Evolutionary conservation across 352 stramenopile species (phyloP), one percentile per base, ranked within the genome.

Genomic region (Globisporangium okanoganense): DNA sequence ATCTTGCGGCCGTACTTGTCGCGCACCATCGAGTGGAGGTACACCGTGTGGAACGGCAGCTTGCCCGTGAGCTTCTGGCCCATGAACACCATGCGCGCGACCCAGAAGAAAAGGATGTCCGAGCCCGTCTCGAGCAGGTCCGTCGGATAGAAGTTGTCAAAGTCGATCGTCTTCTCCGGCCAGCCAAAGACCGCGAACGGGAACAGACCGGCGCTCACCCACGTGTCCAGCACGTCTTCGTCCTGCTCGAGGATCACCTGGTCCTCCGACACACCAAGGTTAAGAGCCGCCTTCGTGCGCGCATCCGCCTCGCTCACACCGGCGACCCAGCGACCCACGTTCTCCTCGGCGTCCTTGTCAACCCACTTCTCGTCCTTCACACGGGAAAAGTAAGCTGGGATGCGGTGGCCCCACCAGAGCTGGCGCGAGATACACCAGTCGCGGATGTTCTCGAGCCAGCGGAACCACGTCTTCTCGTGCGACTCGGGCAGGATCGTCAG

Each of bases 91-190:
- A 99, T 99, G 62, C 97, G 91, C 31, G 96, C 97, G 44, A 99
- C 97, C 98, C 98, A 99, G 76, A 99, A 99, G 79, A 99, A 99
- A 18, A 99, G 70, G 75, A 99, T 99, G 76, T 99, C 98, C 68
- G 98, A 98, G 12, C 97, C 98, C n/a, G 98, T 99, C 72, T 99
- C 98, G 29, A 99, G 75, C 61, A 98, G 76, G 47, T 97, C 94
- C 31, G 92, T 95, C 22, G 97, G 97, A 76, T 98, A 99, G 62
- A 98, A 99, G 66, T 92, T 83, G 31, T 80, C 72, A 43, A 98
- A 79, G 58, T 93, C 82, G 3, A 51, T 41, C 18, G 76, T 75
- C 36, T 78, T 70, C 38, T 90, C 73, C 0, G 85, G 87, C 87
- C 87, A 95, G 13, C 82, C 85, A 55, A 94, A 96, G 48, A 94